Evolutionary conservation across 2,329 filamentous ascomycete species (phyloP), one percentile per base, ranked within the genome.

Genomic region (Diaporthe amygdali): DNA sequence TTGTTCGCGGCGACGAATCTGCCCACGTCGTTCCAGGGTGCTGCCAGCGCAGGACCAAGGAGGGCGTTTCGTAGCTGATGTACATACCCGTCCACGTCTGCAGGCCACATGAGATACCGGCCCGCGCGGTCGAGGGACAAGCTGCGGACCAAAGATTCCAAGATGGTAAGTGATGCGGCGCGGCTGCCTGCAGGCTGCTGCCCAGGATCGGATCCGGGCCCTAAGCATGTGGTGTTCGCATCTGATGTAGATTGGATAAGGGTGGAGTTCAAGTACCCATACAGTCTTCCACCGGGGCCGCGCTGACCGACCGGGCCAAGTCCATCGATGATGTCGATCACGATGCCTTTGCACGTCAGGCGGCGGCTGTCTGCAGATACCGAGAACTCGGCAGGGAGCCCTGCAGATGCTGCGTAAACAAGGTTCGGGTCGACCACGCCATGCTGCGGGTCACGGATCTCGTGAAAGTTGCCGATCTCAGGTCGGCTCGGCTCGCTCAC

Each of bases 401-500:
- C 52, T 39, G n/a, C 49, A 4, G 64, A 67, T 8, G 64, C 64
- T n/a, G 20, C 30, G 17, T 32, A 67, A 2, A 34, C 10, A 27
- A 67, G 15, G n/a, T 55, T 55, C 37, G 5, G 22, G 7, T 46
- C 30, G 20, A 27, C 47, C 34, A 12, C 3, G 6, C 15, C 25
- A 41, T n/a, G 34, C 34, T 15, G 49, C 14, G 7, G 64, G 64
- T 46, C 49, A n/a, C n/a, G n/a, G n/a, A n/a, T n/a, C n/a, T n/a
- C n/a, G n/a, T n/a, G 64, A 34, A 67, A 55, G 32, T 54, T 67
- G 14, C 64, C 64, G 20, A 67, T 67, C 15, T 39, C 20, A 5
- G 22, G 14, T 25, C 74, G 74, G 17, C 68, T 74, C 66, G 73
- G 68, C 71, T 74, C 75, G 47, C 47, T 75, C 8, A 72, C 66